A percentile compares a stretch with the other conserved stretches of the same genome.
phyloP scores from a whole-genome alignment of 2,329 filamentous ascomycete genomes.

The Samsoniella hepiali region DNA sequence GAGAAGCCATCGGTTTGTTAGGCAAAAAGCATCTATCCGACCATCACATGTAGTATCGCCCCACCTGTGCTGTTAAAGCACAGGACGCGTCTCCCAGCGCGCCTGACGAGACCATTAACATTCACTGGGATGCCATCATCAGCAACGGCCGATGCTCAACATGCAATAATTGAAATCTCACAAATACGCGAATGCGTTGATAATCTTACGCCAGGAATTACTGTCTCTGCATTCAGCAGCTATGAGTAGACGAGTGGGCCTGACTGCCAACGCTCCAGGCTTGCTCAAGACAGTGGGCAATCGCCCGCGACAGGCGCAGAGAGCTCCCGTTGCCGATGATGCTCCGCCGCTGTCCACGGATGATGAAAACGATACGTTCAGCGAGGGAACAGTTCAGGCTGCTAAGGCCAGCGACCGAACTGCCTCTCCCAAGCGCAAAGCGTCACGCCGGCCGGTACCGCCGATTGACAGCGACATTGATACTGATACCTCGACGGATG shows the following conservation, averaged over 20 bases:
- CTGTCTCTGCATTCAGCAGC: no score
- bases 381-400: slow-evolving; percentile 12
- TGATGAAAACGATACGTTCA: slow-evolving; percentile 25
- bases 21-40: neutral
- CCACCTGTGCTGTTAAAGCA: neutral
- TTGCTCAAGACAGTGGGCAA: slow-evolving; percentile 24
- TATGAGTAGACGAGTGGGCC: slow-evolving; percentile 22
- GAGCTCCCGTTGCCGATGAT: neutral
- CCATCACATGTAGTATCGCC: neutral
- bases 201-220: neutral
- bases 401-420: slow-evolving; percentile 2
- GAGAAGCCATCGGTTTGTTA: neutral
- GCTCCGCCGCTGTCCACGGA: slow-evolving; percentile 31
- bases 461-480: slow-evolving; percentile 19
- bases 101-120: neutral
- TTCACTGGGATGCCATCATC: neutral
- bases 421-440: slow-evolving; percentile 1
- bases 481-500: slow-evolving; percentile 28
- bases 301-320: slow-evolving; percentile 21
- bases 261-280: slow-evolving; percentile 22
- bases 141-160: neutral
- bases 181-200: neutral
- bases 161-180: neutral
- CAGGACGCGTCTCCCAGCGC: slow-evolving; percentile 9
- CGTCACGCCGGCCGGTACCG: neutral